Base-by-base conservation (phyloP, 2,329 filamentous ascomycete species). In the Sarocladium brachiariae region DNA sequence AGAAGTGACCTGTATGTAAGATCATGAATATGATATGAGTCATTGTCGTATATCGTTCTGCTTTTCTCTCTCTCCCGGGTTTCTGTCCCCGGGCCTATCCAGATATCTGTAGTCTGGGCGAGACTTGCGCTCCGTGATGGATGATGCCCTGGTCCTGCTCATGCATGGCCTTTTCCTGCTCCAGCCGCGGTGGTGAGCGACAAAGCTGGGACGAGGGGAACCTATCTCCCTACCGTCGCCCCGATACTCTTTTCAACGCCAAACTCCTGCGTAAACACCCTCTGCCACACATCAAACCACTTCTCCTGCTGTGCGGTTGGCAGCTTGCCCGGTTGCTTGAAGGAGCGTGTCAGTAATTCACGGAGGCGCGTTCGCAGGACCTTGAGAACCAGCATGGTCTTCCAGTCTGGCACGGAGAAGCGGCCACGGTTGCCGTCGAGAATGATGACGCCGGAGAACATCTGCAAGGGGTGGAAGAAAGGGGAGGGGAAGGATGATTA, bases 301-400 rank as follows among this genome's bases (percentile, higher is more conserved):
- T 81, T 80, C 64, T 83, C 78, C 58, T 89, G 84, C 61, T 86
- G 83, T 21, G 77, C 71, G 0, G 84, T 82, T 7, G 76, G 75
- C 24, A 80, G 62, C 57, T 80, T 83, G 10, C 81, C 81, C 0
- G 82, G 82, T 56, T 73, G 77, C 66, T 81, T 86, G 70, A 95
- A 90, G 19, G 80, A 77, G 25, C 78, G 76, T 1, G 80, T 81
- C 43, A 95, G 73, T 35, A 95, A 79, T 57, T 95, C 89, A 56
- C 85, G 82, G 16, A 96, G 72, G 23, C 86, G 78, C 2, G 75
- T 72, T 18, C 89, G 80, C 50, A 97, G 71, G 5, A 83, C 81
- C 68, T 96, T 96, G 61, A 99, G 71, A n/a, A 86, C 90, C 31
- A 96, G 79, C 76, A 93, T 84, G 0, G 85, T 85, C 69, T 91